These are phyloP conservation scores for Colletotrichum somersetense DNA, from an alignment of 2,329 filamentous ascomycete genomes.

Conservation along the genomic window DNA sequence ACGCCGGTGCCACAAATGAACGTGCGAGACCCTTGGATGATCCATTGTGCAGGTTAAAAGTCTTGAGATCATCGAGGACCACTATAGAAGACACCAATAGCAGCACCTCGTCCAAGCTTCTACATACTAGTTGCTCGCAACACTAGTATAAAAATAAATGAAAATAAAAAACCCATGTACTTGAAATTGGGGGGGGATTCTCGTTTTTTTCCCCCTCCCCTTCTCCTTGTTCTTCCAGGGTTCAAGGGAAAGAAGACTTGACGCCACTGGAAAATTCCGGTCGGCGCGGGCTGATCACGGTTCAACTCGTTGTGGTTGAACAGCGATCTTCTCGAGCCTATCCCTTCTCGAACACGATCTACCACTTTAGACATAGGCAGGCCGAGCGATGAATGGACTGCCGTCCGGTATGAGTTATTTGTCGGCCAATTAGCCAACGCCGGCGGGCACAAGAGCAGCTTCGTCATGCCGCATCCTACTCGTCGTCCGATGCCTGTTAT, in stretches of 20 bases:
- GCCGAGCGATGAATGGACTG: not conserved
- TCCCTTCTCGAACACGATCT: slow-evolving; percentile 13
- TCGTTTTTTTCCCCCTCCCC: no score
- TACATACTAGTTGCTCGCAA: not conserved
- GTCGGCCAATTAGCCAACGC: slow-evolving; percentile 7
- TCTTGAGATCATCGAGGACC: slow-evolving; percentile 5
- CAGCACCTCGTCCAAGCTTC: not conserved
- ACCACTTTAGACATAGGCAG: not conserved
- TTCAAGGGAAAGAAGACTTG: not conserved
- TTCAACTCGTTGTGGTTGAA: slow-evolving; percentile 9
- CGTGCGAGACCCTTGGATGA: not conserved
- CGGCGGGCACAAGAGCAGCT: not conserved
- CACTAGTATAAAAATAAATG: not conserved
- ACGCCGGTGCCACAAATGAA: slow-evolving; percentile 3
- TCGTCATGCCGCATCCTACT: slow-evolving; percentile 8
- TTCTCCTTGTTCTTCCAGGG: not conserved
- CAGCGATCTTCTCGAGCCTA: slow-evolving; percentile 18
- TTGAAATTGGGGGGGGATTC: no score
- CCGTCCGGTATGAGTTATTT: not conserved
- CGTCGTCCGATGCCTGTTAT: not conserved
- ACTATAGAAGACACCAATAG: not conserved
- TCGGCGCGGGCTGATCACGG: slow-evolving; percentile 21
- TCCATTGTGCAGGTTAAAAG: not conserved
- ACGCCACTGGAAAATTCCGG: not conserved
- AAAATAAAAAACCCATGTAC: not conserved